phyloP scores from a whole-genome alignment of 106 monocot genomes.

The Triglochin maritima region DNA sequence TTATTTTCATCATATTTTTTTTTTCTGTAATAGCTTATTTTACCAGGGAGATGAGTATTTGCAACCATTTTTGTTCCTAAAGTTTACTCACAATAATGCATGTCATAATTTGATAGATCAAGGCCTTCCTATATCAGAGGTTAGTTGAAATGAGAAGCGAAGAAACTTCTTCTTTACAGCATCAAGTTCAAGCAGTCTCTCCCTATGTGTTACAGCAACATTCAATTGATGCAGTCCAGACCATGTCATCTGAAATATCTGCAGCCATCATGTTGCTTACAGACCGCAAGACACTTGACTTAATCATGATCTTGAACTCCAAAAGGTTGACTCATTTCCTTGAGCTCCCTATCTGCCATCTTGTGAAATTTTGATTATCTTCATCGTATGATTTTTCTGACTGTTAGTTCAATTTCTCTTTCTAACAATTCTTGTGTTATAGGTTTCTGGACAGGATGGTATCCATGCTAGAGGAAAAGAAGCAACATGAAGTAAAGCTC shows the following conservation, averaged over 20 bases:
- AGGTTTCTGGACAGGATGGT: constrained; percentile 94
- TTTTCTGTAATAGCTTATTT: too few relatives aligned
- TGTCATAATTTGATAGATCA: constrained; percentile 14
- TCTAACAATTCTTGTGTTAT: constrained; percentile 1
- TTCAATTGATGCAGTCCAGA: constrained; percentile 47
- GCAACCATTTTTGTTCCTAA: too few relatives aligned
- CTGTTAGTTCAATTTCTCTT: neutral
- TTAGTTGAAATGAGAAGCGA: constrained; percentile 71
- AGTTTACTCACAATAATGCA: too few relatives aligned
- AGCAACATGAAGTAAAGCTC: constrained; percentile 78
- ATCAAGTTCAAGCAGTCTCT: constrained; percentile 94
- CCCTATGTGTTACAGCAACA: constrained; percentile 84
- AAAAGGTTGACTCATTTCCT: constrained; percentile 43
- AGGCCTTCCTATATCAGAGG: constrained; percentile 80
- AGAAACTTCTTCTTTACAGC: constrained; percentile 83
- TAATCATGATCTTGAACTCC: constrained; percentile 98
- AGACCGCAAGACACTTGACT: constrained; percentile 75
- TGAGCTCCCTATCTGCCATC: neutral
- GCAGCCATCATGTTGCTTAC: constrained; percentile 67
- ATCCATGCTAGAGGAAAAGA: constrained; percentile 71
- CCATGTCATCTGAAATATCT: constrained; percentile 53
- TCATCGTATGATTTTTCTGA: neutral
- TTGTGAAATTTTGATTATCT: neutral
- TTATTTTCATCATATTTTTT: too few relatives aligned
- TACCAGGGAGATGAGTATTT: too few relatives aligned